Evolutionary conservation across 1,284 basidiomycete genomes (phyloP).

Genomic region (Phlebopus sp.): DNA sequence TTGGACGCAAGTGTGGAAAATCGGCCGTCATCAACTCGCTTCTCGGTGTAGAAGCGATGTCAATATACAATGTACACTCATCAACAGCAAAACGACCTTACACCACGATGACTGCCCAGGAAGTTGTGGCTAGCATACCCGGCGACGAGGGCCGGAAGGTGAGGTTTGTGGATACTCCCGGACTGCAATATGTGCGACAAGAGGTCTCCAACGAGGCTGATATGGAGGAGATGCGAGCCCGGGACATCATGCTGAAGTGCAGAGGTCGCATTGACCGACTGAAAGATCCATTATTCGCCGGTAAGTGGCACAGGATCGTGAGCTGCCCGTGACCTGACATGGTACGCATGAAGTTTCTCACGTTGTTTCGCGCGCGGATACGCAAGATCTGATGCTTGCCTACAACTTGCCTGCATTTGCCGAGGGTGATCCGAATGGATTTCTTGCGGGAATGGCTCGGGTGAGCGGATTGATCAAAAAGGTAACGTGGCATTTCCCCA

Average conservation of each 20-base stretch:
- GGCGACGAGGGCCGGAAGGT: slow-evolving; percentile 42
- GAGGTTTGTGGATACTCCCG: slow-evolving; percentile 81
- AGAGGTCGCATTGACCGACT: slow-evolving; percentile 86
- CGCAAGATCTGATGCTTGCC: slow-evolving; percentile 85
- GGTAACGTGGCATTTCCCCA: slow-evolving; percentile 36
- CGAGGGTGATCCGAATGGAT: slow-evolving; percentile 68
- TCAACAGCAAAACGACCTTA: slow-evolving; percentile 58
- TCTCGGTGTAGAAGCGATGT: slow-evolving; percentile 47
- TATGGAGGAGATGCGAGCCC: slow-evolving; percentile 46
- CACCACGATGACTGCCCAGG: slow-evolving; percentile 69
- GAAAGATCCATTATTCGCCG: slow-evolving; percentile 78
- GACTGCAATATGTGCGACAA: slow-evolving; percentile 59
- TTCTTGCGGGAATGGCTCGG: slow-evolving; percentile 83
- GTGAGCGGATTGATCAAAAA: slow-evolving; percentile 80
- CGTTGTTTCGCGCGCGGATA: slow-evolving; percentile 70
- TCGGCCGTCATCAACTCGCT: slow-evolving; percentile 81
- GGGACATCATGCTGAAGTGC: slow-evolving; percentile 76
- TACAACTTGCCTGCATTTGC: slow-evolving; percentile 87
- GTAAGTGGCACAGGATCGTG: slow-evolving; percentile 38
- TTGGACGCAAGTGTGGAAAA: slow-evolving; percentile 63
- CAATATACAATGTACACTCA: slow-evolving; percentile 60
- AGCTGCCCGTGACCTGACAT: slow-evolving; percentile 14
- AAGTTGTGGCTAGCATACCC: slow-evolving; percentile 49
- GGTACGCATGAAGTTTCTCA: slow-evolving; percentile 52
- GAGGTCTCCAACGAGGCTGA: slow-evolving; percentile 39